Evolutionary conservation across 2,329 filamentous ascomycete genomes (phyloP).

Genomic region (Phialocephala subalpina): DNA sequence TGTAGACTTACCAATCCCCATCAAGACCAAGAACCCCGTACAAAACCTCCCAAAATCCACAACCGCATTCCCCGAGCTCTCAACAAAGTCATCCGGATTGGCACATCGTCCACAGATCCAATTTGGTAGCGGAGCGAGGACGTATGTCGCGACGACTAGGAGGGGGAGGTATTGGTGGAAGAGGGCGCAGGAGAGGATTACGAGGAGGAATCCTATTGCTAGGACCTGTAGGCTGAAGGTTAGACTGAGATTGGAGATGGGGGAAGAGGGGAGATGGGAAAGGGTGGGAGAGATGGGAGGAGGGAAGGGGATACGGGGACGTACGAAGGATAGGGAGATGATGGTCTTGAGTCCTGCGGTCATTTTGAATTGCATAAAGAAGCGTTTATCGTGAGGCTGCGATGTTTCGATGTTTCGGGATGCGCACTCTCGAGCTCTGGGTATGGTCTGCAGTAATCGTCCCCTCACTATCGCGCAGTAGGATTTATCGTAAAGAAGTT

Average conservation of each 20-base stretch:
- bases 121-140: conserved; percentile 93
- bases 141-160: conserved; percentile 94
- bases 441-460: neutral
- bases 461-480: neutral
- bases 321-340: conserved; percentile 95
- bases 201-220: conserved; percentile 97
- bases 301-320: too few species aligned
- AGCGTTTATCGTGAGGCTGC: conserved; percentile 20
- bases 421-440: neutral
- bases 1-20: conserved; percentile 85
- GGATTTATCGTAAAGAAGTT: neutral
- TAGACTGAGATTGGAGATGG: neutral
- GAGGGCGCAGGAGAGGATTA: conserved; percentile 96
- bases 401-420: conserved; percentile 5
- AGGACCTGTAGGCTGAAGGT: conserved; percentile 67
- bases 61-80: conserved; percentile 80
- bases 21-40: conserved; percentile 94
- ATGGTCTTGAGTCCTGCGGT: conserved; percentile 98
- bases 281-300: conserved; percentile 10
- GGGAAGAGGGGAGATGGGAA: neutral
- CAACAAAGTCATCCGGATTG: conserved; percentile 94
- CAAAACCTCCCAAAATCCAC: conserved; percentile 93
- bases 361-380: conserved; percentile 45
- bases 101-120: conserved; percentile 91
- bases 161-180: conserved; percentile 95